phyloP scores from a whole-genome alignment of 345 rosid species.

The Cardamine resedifolia region DNA sequence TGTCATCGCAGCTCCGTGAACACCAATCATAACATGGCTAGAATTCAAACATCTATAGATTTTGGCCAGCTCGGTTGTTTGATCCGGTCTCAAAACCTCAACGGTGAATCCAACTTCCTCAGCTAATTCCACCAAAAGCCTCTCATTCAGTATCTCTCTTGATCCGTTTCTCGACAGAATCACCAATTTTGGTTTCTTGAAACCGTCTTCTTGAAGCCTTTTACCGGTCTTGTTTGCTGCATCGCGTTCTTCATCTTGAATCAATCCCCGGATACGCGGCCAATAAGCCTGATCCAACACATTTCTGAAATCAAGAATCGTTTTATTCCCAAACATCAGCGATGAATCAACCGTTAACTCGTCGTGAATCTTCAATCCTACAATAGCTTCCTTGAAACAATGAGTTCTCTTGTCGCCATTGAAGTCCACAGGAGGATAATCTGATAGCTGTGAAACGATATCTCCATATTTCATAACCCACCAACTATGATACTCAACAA shows the following conservation, averaged over 20 bases:
- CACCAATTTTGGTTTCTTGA: constrained; percentile 56
- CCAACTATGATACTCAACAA: constrained; percentile 70
- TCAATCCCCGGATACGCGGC: constrained; percentile 56
- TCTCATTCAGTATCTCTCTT: constrained; percentile 58
- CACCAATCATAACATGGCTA: constrained; percentile 74
- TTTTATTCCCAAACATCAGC: constrained; percentile 48
- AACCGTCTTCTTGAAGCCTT: background rate
- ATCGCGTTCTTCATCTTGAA: constrained; percentile 38
- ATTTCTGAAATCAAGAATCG: constrained; percentile 56
- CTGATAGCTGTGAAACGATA: constrained; percentile 56
- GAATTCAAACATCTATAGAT: constrained; percentile 57
- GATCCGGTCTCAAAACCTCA: constrained; percentile 54
- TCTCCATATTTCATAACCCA: constrained; percentile 67
- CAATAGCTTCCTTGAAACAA: constrained; percentile 75
- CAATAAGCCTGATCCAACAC: constrained; percentile 57
- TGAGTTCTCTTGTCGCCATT: constrained; percentile 55
- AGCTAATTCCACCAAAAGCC: constrained; percentile 48
- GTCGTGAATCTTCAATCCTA: constrained; percentile 67
- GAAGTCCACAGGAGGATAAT: constrained; percentile 54
- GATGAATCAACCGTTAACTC: constrained; percentile 60
- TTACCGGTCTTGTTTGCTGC: background rate
- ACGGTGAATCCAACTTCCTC: constrained; percentile 61
- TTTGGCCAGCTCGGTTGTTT: constrained; percentile 64
- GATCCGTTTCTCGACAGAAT: constrained; percentile 62
- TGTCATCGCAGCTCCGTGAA: constrained; percentile 90